phyloP scores from a whole-genome alignment of 2,329 filamentous ascomycete species.

The Colletotrichum acutatum region DNA sequence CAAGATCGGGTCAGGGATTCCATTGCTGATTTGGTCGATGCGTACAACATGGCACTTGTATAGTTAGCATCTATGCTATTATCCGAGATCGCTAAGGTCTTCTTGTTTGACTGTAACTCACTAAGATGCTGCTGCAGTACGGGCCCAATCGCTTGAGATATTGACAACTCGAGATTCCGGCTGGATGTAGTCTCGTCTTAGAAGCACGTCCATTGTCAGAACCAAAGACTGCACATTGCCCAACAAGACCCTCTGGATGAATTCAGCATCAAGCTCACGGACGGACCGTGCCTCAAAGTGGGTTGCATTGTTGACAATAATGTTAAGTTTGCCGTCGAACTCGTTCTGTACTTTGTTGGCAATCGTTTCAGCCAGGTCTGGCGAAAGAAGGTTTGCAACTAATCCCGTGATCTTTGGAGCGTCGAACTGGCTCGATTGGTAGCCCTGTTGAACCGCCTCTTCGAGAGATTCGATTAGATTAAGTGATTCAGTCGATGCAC shows the following conservation, averaged over 20 bases:
- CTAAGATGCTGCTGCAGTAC: not conserved
- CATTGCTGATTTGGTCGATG: constrained; percentile 46
- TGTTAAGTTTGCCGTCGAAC: constrained; percentile 44
- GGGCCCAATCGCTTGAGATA: constrained; percentile 39
- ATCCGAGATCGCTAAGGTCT: too few relatives aligned
- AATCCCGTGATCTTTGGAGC: constrained; percentile 42
- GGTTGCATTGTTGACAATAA: constrained; percentile 47
- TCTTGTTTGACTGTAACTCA: not conserved
- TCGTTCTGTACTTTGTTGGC: constrained; percentile 39
- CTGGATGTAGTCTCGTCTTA: constrained; percentile 44
- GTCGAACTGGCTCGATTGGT: not conserved
- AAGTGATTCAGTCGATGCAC: constrained; percentile 19
- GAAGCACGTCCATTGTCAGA: constrained; percentile 48
- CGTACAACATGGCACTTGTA: constrained; percentile 43
- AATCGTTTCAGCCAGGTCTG: constrained; percentile 41
- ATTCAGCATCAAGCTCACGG: constrained; percentile 41
- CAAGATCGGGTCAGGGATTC: constrained; percentile 50
- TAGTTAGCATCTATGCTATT: not conserved
- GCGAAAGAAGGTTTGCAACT: constrained; percentile 43
- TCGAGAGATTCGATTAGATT: not conserved
- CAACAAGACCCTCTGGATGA: constrained; percentile 45
- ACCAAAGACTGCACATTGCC: constrained; percentile 49
- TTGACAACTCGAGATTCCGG: constrained; percentile 48
- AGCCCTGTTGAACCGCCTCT: not conserved
- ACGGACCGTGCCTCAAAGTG: constrained; percentile 42